Conservation (phyloP, 371 early-diverging fungal genomes). For the Mortierella sp. region DNA sequence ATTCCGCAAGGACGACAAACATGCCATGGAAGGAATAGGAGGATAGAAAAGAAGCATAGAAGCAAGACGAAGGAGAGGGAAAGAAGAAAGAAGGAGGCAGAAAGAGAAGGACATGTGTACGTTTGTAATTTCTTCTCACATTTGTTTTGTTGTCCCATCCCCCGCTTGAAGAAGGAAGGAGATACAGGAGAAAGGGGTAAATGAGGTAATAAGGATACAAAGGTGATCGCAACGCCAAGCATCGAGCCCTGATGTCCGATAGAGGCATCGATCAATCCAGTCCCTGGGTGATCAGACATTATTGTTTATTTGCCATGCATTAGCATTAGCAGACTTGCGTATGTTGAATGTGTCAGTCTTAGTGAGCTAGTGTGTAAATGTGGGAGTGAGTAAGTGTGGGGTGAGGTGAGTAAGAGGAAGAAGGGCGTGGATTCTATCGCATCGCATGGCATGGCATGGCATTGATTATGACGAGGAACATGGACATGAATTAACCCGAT, state of each 20-base stretch:
- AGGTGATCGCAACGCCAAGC: not conserved
- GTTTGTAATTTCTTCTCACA: not conserved
- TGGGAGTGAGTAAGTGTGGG: not conserved
- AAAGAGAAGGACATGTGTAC: not conserved
- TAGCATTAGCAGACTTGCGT: not conserved
- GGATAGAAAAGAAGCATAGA: not conserved
- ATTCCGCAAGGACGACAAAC: too few species aligned
- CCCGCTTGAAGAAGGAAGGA: not conserved
- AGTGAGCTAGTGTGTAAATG: not conserved
- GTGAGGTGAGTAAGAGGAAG: not conserved
- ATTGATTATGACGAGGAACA: not conserved
- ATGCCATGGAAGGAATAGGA: not conserved
- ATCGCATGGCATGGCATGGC: not conserved
- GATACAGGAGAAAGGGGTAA: not conserved
- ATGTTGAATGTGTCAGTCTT: not conserved
- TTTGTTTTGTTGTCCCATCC: not conserved
- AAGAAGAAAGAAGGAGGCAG: not conserved
- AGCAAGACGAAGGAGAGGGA: not conserved
- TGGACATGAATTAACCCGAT: not conserved
- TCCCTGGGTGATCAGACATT: not conserved
- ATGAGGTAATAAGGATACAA: not conserved
- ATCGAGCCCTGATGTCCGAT: not conserved
- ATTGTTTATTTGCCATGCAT: not conserved
- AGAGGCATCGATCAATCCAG: not conserved
- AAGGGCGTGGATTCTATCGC: not conserved